Evolutionary conservation across 2,329 filamentous ascomycete species (phyloP), one percentile per base, ranked within the genome.

Genomic region (Clonostachys byssicola): DNA sequence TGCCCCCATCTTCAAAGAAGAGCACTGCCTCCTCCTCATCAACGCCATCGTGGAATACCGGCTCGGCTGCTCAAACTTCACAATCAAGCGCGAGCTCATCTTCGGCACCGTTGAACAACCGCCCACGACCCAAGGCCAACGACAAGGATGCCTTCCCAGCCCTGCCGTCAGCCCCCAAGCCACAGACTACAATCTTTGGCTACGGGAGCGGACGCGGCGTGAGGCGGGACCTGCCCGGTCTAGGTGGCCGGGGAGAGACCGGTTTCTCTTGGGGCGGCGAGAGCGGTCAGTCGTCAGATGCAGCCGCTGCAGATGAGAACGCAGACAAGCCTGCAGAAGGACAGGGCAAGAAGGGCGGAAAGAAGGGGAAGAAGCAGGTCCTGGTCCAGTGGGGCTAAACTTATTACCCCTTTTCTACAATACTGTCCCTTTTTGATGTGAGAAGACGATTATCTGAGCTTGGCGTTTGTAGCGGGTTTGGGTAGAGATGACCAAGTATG

Each of bases 121-220:
- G 34, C 51, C 57, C 10, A 50, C 57, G 16, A 42, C 52, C 46
- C 42, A 50, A 46, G n/a, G 38, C 41, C 20, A 39, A 59, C 33
- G 66, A 63, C 42, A 67, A 69, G 41, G 86, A 92, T 52, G 82
- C 84, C 0, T 96, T 96, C 66, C 92, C 92, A 0, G 85, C 90
- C 2, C 75, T 96, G 1, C 92, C 92, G 0, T 76, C 83, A 0
- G 91, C 90, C 2, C 78, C 88, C 1, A 96, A 85, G 58, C 78
- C 80, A 4, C 71, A 72, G 40, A 82, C 78, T 2, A 81, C 78
- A 1, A 81, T 85, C 41, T 83, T 83, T 47, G 80, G 80, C 4
- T 83, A 84, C 54, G 81, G 81, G 3, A 64, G 68, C 5, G 69
- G 80, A 5, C 62, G 68, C 5, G 63, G 72, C 34, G 80, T 85